phyloP scores from a whole-genome alignment of 148 eudicot genomes.

The Oxyria digyna region DNA sequence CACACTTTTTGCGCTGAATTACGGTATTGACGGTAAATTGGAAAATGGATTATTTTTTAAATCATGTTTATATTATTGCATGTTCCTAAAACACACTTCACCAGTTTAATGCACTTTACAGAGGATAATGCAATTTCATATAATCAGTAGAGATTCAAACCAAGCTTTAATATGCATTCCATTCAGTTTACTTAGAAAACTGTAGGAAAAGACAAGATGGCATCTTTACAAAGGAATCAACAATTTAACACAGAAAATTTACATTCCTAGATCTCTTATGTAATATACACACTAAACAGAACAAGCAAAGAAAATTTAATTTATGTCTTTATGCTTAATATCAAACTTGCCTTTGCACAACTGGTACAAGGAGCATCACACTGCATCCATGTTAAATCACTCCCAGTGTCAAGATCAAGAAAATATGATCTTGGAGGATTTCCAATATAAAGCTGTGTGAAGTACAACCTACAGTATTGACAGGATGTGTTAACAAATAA shows the following conservation, averaged over 20 bases:
- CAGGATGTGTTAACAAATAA: background rate
- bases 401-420: slow-evolving; percentile 58
- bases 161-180: background rate
- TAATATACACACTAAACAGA: background rate
- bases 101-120: too few species aligned
- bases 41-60: background rate
- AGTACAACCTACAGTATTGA: slow-evolving; percentile 34
- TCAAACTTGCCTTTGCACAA: slow-evolving; percentile 34
- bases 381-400: slow-evolving; percentile 63
- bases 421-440: slow-evolving; percentile 49
- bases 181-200: background rate
- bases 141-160: too few species aligned
- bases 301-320: background rate
- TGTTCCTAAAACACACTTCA: too few species aligned
- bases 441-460: slow-evolving; percentile 31
- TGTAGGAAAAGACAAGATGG: too few species aligned
- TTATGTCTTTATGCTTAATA: background rate
- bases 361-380: slow-evolving; percentile 69
- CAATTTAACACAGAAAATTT: background rate
- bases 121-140: too few species aligned
- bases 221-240: background rate
- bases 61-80: background rate
- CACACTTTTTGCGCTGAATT: background rate
- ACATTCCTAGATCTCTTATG: background rate
- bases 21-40: background rate